Percentiles rank a stretch among this genome's conserved stretches.
phyloP scores from a whole-genome alignment of 805 yeast species.

The Candida orba region DNA sequence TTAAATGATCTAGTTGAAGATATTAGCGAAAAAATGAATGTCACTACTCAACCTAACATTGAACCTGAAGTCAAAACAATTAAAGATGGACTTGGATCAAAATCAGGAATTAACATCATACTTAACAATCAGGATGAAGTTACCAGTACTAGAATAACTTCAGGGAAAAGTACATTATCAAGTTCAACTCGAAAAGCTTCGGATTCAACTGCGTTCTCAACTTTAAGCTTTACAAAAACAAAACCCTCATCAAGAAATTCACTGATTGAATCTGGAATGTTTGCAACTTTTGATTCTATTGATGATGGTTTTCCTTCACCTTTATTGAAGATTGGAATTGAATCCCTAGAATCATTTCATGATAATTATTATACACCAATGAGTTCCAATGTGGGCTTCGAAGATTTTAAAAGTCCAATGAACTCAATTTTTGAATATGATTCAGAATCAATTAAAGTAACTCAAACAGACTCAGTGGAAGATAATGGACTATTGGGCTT shows the following conservation, averaged over 20 bases:
- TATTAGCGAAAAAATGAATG: neutral
- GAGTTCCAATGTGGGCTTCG: conserved; percentile 11
- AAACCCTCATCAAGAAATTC: too few species aligned
- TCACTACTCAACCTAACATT: neutral
- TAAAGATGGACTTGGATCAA: neutral
- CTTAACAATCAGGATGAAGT: neutral
- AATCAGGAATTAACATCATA: neutral
- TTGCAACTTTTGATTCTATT: conserved; percentile 11
- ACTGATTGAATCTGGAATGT: neutral
- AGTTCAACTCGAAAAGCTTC: neutral
- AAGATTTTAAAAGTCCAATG: neutral
- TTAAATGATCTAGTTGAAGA: conserved; percentile 3
- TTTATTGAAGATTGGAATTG: conserved; percentile 16
- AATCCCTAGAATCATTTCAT: conserved; percentile 9
- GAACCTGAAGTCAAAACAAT: neutral
- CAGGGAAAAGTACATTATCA: too few species aligned
- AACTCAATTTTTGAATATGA: neutral
- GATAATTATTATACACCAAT: conserved; percentile 21
- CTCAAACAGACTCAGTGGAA: neutral
- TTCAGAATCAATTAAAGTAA: conserved; percentile 1
- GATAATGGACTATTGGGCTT: too few species aligned
- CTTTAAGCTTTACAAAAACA: too few species aligned
- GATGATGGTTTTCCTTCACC: conserved; percentile 19
- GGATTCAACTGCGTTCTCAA: neutral
- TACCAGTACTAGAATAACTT: too few species aligned